Percentiles rank a stretch among this genome's conserved stretches.
Evolutionary conservation across 176 grass and related monocot genomes (phyloP).

Genomic region (Avena atlantica): DNA sequence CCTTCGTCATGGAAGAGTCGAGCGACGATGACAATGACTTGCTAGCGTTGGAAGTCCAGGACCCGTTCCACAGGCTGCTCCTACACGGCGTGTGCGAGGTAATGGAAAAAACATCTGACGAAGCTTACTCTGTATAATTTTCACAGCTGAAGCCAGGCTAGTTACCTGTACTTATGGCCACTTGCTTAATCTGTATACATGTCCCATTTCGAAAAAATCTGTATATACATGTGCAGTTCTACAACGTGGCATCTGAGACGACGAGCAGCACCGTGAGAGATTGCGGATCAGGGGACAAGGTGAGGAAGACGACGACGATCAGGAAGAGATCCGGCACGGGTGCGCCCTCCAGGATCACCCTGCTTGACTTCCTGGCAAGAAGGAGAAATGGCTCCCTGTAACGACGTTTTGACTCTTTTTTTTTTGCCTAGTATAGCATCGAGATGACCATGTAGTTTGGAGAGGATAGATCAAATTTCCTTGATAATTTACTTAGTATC

Average conservation of each 20-base stretch:
- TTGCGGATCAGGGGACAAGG: background rate
- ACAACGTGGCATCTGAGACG: conserved; percentile 11
- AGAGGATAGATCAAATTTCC: no score
- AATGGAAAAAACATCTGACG: background rate
- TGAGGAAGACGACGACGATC: conserved; percentile 14
- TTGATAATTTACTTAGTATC: background rate
- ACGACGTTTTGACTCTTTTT: background rate
- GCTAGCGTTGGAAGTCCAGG: background rate
- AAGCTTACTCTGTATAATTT: background rate
- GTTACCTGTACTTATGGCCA: background rate
- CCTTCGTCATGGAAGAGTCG: background rate
- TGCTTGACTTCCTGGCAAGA: background rate
- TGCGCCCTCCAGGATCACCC: background rate
- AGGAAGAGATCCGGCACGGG: background rate
- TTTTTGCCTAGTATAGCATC: background rate
- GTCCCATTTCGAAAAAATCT: no score
- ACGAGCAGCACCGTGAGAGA: background rate
- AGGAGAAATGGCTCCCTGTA: background rate
- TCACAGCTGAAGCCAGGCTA: background rate
- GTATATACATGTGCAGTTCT: background rate
- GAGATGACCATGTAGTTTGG: background rate
- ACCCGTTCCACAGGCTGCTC: conserved; percentile 27
- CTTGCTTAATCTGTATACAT: background rate
- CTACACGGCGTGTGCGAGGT: conserved; percentile 31
- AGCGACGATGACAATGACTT: background rate